phyloP scores from a whole-genome alignment of 345 rosid species.

The Murraya paniculata region DNA sequence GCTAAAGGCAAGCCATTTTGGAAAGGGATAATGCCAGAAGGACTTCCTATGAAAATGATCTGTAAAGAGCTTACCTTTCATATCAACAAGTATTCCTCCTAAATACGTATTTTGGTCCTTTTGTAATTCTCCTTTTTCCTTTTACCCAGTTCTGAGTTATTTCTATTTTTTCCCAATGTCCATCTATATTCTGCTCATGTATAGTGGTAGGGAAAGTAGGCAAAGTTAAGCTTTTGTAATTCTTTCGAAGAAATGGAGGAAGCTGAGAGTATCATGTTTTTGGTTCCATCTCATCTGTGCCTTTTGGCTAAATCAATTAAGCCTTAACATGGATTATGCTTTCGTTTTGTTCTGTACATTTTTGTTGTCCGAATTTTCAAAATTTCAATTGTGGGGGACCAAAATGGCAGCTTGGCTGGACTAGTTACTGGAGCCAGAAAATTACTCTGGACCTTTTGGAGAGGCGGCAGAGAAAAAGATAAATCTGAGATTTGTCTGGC shows the following conservation, averaged over 20 bases:
- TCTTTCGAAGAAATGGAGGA: conserved; percentile 29
- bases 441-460: background rate
- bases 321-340: background rate
- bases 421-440: background rate
- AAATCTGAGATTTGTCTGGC: conserved; percentile 20
- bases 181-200: conserved; percentile 43
- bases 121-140: background rate
- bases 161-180: conserved; percentile 19
- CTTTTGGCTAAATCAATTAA: conserved; percentile 19
- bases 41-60: conserved; percentile 24
- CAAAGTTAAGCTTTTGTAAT: conserved; percentile 27
- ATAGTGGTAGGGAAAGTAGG: conserved; percentile 37
- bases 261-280: background rate
- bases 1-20: conserved; percentile 29
- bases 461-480: background rate
- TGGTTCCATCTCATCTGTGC: background rate
- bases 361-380: background rate
- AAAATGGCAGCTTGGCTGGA: background rate
- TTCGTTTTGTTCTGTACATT: background rate
- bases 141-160: background rate
- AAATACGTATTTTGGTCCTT: conserved; percentile 4
- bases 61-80: conserved; percentile 12
- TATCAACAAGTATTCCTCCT: conserved; percentile 1
- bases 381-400: conserved; percentile 3
- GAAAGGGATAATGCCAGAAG: conserved; percentile 49